Conservation (phyloP, 306 rosid genomes). For the Rosa lucieae region DNA sequence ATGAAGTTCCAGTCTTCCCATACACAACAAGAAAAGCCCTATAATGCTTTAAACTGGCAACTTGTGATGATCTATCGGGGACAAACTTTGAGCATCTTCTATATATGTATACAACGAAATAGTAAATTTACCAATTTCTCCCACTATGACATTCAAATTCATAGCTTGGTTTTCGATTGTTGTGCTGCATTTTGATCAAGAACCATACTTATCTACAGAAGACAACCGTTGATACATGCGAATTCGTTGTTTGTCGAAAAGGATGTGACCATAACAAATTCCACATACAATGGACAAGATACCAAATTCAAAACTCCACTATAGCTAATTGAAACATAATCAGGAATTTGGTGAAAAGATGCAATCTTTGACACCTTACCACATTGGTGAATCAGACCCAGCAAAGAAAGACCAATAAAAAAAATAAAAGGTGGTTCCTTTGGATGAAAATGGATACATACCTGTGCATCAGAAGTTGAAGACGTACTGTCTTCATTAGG, state of each 20-base stretch:
- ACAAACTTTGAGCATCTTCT: background rate
- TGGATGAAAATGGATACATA: conserved; percentile 30
- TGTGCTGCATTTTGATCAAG: background rate
- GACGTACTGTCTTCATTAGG: conserved; percentile 62
- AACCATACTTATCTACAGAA: background rate
- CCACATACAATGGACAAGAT: background rate
- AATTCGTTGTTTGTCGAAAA: background rate
- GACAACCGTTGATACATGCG: background rate
- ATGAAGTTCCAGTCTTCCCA: background rate
- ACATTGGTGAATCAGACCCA: conserved; percentile 1
- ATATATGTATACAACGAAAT: background rate
- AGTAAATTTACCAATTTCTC: background rate
- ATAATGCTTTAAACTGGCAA: background rate
- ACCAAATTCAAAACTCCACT: background rate
- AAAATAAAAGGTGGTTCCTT: background rate
- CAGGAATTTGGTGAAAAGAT: background rate
- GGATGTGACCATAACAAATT: background rate
- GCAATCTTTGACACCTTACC: background rate
- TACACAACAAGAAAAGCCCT: background rate
- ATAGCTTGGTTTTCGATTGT: background rate
- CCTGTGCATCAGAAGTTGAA: conserved; percentile 55
- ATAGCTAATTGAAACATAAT: background rate
- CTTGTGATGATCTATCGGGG: background rate
- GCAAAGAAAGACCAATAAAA: conserved; percentile 6
- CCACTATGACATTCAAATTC: background rate